Evolutionary conservation across 2,329 filamentous ascomycete genomes (phyloP).

Genomic region (Paracorniculantispora psalliotae): DNA sequence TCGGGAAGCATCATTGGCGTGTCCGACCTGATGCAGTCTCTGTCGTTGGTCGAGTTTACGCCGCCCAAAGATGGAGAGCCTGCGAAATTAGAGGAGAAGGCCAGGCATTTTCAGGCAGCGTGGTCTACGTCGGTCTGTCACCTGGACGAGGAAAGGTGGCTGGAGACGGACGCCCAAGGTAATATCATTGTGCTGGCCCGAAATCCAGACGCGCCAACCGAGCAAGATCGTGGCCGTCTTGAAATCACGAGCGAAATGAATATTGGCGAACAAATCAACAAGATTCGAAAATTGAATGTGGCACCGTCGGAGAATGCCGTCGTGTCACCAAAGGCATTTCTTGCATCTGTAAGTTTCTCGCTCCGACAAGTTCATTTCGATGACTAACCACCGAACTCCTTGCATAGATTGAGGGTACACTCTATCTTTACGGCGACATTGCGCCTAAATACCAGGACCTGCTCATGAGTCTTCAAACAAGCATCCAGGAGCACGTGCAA

Average conservation of each 20-base stretch:
- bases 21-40: slow-evolving; percentile 89
- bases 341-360: slow-evolving; percentile 69
- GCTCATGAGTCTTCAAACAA: slow-evolving; percentile 73
- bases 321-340: slow-evolving; percentile 76
- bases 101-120: slow-evolving; percentile 72
- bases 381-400: background rate
- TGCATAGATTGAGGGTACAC: slow-evolving; percentile 73
- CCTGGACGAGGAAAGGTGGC: slow-evolving; percentile 67
- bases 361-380: no score
- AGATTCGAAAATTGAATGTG: slow-evolving; percentile 70
- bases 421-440: slow-evolving; percentile 86
- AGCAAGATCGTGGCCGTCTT: slow-evolving; percentile 66
- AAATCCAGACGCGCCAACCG: slow-evolving; percentile 66
- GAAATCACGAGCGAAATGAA: slow-evolving; percentile 75
- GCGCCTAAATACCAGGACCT: slow-evolving; percentile 67
- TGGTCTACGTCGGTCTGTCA: slow-evolving; percentile 79
- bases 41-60: slow-evolving; percentile 70
- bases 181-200: slow-evolving; percentile 78
- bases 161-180: slow-evolving; percentile 81
- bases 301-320: slow-evolving; percentile 58
- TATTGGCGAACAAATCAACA: slow-evolving; percentile 90
- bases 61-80: slow-evolving; percentile 51
- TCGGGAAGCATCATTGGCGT: slow-evolving; percentile 73
- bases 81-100: slow-evolving; percentile 65
- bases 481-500: slow-evolving; percentile 60